A percentile compares a stretch with the other conserved stretches of the same genome.
Evolutionary conservation across 1,139 yeast genomes (phyloP).

Genomic region (Pichia sp.): DNA sequence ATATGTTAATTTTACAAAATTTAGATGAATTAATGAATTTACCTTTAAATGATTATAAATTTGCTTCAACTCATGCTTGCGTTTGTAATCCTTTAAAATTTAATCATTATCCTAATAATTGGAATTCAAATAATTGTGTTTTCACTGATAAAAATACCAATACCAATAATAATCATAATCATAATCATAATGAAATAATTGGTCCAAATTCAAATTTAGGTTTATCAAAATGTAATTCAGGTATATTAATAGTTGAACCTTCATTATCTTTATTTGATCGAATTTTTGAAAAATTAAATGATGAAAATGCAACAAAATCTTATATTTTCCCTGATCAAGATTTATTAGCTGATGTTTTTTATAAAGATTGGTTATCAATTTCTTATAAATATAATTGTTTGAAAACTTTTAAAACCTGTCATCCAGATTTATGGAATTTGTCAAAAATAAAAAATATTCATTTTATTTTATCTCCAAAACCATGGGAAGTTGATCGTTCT

Average conservation of each 20-base stretch:
- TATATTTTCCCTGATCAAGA: slow-evolving; percentile 55
- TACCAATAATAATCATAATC: slow-evolving; percentile 6
- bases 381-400: slow-evolving; percentile 48
- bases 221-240: slow-evolving; percentile 47
- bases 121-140: slow-evolving; percentile 45
- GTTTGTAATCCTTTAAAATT: slow-evolving; percentile 49
- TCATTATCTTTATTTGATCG: slow-evolving; percentile 30
- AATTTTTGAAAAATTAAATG: slow-evolving; percentile 34
- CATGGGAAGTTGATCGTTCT: slow-evolving; percentile 42
- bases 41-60: slow-evolving; percentile 30
- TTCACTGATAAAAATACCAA: slow-evolving; percentile 15
- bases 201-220: slow-evolving; percentile 40
- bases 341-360: slow-evolving; percentile 45
- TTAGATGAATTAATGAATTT: slow-evolving; percentile 52
- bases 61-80: slow-evolving; percentile 57
- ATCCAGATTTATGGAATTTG: slow-evolving; percentile 40
- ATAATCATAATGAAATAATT: slow-evolving; percentile 14
- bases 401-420: slow-evolving; percentile 41
- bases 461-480: slow-evolving; percentile 50
- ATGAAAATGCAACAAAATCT: slow-evolving; percentile 31
- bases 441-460: slow-evolving; percentile 46
- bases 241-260: slow-evolving; percentile 45
- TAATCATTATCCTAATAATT: slow-evolving; percentile 45
- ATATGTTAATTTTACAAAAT: slow-evolving; percentile 47
- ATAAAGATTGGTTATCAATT: slow-evolving; percentile 42